Conservation (phyloP, 2,329 filamentous ascomycete species). For the Xylaria sp. region DNA sequence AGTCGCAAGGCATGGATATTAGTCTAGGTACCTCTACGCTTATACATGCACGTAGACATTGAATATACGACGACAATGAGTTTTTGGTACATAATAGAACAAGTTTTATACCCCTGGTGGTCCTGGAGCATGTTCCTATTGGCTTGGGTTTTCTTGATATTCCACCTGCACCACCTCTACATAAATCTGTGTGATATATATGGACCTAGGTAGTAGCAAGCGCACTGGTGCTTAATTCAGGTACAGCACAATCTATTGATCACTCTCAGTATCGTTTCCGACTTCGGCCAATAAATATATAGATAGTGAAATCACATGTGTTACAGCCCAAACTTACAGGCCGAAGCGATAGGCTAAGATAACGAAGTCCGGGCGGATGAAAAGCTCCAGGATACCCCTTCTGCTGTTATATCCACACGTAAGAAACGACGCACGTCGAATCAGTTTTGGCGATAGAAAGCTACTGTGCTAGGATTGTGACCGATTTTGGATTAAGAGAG, state of each 20-base stretch:
- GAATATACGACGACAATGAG: not conserved
- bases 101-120: not conserved
- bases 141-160: not conserved
- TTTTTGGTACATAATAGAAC: not conserved
- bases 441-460: not conserved
- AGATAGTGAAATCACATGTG: not conserved
- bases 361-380: not conserved
- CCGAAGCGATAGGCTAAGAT: not conserved
- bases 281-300: not conserved
- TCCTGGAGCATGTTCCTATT: not conserved
- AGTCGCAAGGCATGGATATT: no score
- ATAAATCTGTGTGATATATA: not conserved
- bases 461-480: not conserved
- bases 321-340: not conserved
- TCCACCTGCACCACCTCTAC: not conserved
- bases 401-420: not conserved
- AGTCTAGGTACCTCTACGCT: not conserved
- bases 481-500: not conserved
- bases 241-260: no score
- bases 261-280: not conserved
- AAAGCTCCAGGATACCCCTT: conserved; percentile 1
- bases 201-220: not conserved
- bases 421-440: not conserved
- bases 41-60: not conserved
- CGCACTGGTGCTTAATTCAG: no score